phyloP scores from a whole-genome alignment of 1,284 basidiomycete genomes.

The Ganoderma meredithae region DNA sequence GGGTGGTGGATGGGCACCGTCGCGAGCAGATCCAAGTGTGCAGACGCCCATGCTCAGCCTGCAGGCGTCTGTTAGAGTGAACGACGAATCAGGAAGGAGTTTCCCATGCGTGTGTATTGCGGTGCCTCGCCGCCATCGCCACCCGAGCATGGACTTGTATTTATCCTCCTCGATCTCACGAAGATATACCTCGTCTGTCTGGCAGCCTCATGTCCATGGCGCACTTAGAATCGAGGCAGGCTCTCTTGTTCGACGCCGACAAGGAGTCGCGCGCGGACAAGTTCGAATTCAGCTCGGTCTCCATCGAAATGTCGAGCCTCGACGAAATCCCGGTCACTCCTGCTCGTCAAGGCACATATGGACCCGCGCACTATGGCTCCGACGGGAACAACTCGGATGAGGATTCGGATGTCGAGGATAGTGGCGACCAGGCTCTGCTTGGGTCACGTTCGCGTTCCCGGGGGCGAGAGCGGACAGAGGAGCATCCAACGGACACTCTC shows the following conservation, averaged over 20 bases:
- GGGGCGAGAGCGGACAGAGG: slow-evolving; percentile 36
- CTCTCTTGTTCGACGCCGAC: slow-evolving; percentile 29
- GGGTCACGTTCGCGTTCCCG: slow-evolving; percentile 38
- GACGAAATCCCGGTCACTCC: slow-evolving; percentile 42
- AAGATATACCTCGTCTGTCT: slow-evolving; percentile 8
- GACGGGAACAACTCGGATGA: slow-evolving; percentile 40
- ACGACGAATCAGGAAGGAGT: slow-evolving; percentile 15
- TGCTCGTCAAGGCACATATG: slow-evolving; percentile 33
- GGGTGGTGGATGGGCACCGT: slow-evolving; percentile 30
- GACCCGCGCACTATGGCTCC: slow-evolving; percentile 31
- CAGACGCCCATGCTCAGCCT: slow-evolving; percentile 29
- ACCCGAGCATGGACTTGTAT: neutral
- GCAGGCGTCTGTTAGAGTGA: slow-evolving; percentile 29
- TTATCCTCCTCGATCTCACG: neutral
- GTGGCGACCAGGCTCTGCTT: slow-evolving; percentile 45
- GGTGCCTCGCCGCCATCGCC: slow-evolving; percentile 5
- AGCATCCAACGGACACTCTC: slow-evolving; percentile 46
- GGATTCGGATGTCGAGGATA: slow-evolving; percentile 42
- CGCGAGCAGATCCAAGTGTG: slow-evolving; percentile 37
- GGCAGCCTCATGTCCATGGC: slow-evolving; percentile 12
- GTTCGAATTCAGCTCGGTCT: slow-evolving; percentile 33
- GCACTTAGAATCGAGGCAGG: slow-evolving; percentile 25
- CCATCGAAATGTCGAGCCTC: slow-evolving; percentile 49
- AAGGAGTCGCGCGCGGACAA: slow-evolving; percentile 18
- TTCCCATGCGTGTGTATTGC: slow-evolving; percentile 28